A percentile compares a stretch with the other conserved stretches of the same genome.
Conservation (phyloP, 805 yeast genomes). For the Isabelozyma rhagii region DNA sequence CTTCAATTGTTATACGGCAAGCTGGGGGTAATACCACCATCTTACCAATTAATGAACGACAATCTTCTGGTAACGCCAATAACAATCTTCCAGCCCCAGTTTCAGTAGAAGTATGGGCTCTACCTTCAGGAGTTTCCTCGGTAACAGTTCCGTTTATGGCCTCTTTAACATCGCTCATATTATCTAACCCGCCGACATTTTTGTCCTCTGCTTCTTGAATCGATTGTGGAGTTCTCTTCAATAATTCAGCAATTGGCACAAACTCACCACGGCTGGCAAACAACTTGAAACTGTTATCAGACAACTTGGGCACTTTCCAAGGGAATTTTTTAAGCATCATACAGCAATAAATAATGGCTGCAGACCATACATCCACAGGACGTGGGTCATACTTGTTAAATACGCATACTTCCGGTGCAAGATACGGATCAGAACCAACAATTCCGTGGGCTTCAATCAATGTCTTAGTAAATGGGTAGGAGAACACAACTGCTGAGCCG, state of each 20-base stretch:
- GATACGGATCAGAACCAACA: constrained; percentile 83
- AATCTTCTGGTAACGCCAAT: constrained; percentile 67
- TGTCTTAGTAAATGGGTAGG: constrained; percentile 59
- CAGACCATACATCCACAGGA: constrained; percentile 80
- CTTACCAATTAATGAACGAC: constrained; percentile 62
- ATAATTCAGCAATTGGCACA: constrained; percentile 56
- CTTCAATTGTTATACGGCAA: constrained; percentile 77
- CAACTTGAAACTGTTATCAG: constrained; percentile 68
- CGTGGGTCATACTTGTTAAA: constrained; percentile 66
- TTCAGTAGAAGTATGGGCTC: constrained; percentile 59
- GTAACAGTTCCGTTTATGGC: constrained; percentile 9
- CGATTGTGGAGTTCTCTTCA: constrained; percentile 21
- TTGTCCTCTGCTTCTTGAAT: neutral
- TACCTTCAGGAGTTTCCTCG: constrained; percentile 18
- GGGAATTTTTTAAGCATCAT: constrained; percentile 84
- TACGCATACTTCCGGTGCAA: constrained; percentile 77
- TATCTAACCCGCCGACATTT: constrained; percentile 4
- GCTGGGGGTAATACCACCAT: constrained; percentile 89
- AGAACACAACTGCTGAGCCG: constrained; percentile 87
- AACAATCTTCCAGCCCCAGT: constrained; percentile 72
- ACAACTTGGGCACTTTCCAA: constrained; percentile 74
- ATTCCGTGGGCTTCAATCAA: constrained; percentile 66
- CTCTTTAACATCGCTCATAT: constrained; percentile 15
- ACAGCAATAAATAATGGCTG: constrained; percentile 82
- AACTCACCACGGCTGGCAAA: constrained; percentile 55